Conservation (phyloP, 805 yeast genomes). For the Candida bentonensis region DNA sequence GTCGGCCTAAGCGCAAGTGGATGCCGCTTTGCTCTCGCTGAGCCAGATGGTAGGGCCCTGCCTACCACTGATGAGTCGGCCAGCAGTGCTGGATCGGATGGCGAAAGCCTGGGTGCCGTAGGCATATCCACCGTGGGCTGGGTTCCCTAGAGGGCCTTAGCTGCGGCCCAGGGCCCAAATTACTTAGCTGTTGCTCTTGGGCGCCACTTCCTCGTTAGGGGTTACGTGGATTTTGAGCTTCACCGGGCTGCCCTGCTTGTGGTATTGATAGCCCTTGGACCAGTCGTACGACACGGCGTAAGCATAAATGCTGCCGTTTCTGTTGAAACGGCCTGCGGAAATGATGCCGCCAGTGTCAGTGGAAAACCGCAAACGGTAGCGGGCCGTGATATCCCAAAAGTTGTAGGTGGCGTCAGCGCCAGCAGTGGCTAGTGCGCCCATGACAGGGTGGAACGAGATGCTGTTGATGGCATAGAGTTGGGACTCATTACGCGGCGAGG, state of each 20-base stretch:
- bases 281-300: slow-evolving; percentile 91
- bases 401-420: slow-evolving; percentile 91
- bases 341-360: slow-evolving; percentile 44
- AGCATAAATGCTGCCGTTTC: slow-evolving; percentile 73
- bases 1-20: no score
- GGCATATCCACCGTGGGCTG: no score
- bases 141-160: no score
- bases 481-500: slow-evolving; percentile 40
- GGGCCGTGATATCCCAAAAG: slow-evolving; percentile 92
- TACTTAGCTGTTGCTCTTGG: no score
- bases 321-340: slow-evolving; percentile 66
- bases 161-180: no score
- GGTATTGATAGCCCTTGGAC: slow-evolving; percentile 68
- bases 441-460: slow-evolving; percentile 73
- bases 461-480: slow-evolving; percentile 68
- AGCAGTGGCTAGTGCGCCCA: slow-evolving; percentile 86
- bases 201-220: background rate
- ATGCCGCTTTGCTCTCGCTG: no score
- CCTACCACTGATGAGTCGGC: no score
- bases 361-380: slow-evolving; percentile 74
- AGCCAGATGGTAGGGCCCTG: no score
- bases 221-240: slow-evolving; percentile 64
- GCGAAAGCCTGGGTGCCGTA: no score
- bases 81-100: no score
- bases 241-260: slow-evolving; percentile 61